A percentile compares a stretch with the other conserved stretches of the same genome.
Conservation (phyloP, 2,329 filamentous ascomycete species). For the Colletotrichum trifolii region DNA sequence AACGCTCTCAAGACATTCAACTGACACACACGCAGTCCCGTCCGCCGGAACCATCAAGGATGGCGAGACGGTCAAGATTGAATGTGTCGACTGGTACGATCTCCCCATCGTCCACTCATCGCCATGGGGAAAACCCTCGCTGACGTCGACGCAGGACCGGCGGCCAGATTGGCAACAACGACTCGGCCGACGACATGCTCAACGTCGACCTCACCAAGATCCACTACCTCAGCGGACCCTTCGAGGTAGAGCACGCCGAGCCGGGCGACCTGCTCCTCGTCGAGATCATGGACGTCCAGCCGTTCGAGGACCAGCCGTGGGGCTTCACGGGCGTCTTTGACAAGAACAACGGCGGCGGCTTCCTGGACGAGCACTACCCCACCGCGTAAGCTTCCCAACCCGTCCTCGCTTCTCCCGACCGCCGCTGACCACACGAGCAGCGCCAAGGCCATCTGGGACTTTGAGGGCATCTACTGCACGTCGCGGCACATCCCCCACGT, state of each 20-base stretch:
- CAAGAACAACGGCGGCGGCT: constrained; percentile 85
- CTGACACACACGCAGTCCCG: constrained; percentile 68
- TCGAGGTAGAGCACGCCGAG: constrained; percentile 85
- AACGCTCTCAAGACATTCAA: neutral
- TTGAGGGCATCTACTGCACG: constrained; percentile 75
- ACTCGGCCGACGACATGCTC: constrained; percentile 87
- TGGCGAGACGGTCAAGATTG: constrained; percentile 91
- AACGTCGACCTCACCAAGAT: constrained; percentile 86
- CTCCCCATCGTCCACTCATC: constrained; percentile 22
- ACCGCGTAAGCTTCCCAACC: constrained; percentile 68
- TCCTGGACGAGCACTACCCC: constrained; percentile 88
- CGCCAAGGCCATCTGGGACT: constrained; percentile 70
- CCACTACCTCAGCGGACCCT: constrained; percentile 91
- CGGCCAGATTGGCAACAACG: constrained; percentile 89
- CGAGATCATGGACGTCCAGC: constrained; percentile 94
- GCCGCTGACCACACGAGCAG: constrained; percentile 36
- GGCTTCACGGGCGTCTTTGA: constrained; percentile 89
- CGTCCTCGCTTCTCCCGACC: neutral
- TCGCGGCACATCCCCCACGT: constrained; percentile 89
- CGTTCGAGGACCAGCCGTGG: constrained; percentile 87
- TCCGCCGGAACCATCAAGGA: constrained; percentile 78
- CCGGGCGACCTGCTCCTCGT: constrained; percentile 88
- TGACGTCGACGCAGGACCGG: constrained; percentile 61
- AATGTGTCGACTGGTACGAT: constrained; percentile 83
- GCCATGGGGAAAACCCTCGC: neutral